phyloP scores from a whole-genome alignment of 2,329 filamentous ascomycete species.

The Epicoccum nigrum region DNA sequence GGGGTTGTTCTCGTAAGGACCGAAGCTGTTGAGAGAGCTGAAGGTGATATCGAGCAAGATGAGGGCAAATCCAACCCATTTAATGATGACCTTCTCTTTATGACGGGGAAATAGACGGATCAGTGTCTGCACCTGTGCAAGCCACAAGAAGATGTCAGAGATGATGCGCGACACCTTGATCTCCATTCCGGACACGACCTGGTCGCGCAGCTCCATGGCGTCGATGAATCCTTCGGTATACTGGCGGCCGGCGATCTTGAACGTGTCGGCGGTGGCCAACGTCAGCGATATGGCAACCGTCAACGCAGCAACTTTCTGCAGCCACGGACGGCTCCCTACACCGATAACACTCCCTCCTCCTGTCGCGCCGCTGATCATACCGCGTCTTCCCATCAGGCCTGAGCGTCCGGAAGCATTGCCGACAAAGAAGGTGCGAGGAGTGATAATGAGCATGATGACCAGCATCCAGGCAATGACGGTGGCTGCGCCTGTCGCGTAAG shows the following conservation, averaged over 20 bases:
- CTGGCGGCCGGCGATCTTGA: constrained; percentile 80
- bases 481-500: constrained; percentile 88
- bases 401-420: constrained; percentile 70
- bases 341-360: constrained; percentile 70
- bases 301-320: constrained; percentile 74
- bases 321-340: constrained; percentile 89
- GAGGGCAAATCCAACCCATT: constrained; percentile 95
- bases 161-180: constrained; percentile 91
- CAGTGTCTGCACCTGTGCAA: constrained; percentile 94
- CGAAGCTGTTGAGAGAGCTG: constrained; percentile 88
- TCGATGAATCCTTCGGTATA: constrained; percentile 82
- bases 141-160: constrained; percentile 95
- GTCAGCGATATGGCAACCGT: constrained; percentile 81
- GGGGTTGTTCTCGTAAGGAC: constrained; percentile 58
- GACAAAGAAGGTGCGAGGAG: constrained; percentile 90
- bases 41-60: constrained; percentile 92
- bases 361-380: constrained; percentile 80
- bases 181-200: constrained; percentile 83
- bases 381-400: constrained; percentile 78
- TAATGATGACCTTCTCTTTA: constrained; percentile 97
- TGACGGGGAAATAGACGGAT: constrained; percentile 95
- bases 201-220: constrained; percentile 72
- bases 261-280: constrained; percentile 91
- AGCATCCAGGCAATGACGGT: constrained; percentile 92
- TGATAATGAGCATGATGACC: constrained; percentile 91